Percentiles rank a stretch among this genome's conserved stretches.
These are phyloP conservation scores for Vitis hybrid DNA, from an alignment of 177 flowering plant species.

Conservation along the genomic window DNA sequence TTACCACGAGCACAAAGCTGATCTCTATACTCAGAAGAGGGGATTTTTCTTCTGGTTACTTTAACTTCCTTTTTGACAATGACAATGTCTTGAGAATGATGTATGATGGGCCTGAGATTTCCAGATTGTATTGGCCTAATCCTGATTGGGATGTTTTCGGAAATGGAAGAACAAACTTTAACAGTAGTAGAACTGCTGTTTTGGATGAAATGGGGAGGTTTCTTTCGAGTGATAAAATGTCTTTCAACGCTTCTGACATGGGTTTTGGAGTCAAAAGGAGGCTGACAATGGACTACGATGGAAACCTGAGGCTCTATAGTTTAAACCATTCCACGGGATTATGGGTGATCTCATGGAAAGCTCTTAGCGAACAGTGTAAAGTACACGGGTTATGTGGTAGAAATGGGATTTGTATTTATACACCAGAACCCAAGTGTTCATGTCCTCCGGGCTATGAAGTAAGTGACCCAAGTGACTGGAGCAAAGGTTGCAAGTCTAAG, in stretches of 20 bases:
- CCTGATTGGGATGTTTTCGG: slow-evolving; percentile 15
- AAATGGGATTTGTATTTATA: slow-evolving; percentile 51
- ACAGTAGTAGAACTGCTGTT: slow-evolving; percentile 44
- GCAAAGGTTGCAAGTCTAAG: slow-evolving; percentile 51
- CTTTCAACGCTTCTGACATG: slow-evolving; percentile 38
- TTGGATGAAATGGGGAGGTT: slow-evolving; percentile 50
- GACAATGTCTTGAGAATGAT: slow-evolving; percentile 44
- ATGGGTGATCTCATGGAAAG: slow-evolving; percentile 56
- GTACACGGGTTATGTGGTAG: slow-evolving; percentile 65
- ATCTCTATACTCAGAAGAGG: slow-evolving; percentile 28
- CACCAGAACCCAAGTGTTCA: slow-evolving; percentile 41
- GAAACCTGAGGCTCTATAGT: slow-evolving; percentile 63
- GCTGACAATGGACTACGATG: slow-evolving; percentile 56
- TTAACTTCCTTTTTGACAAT: slow-evolving; percentile 33
- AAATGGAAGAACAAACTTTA: slow-evolving; percentile 42
- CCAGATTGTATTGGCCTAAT: slow-evolving; percentile 55
- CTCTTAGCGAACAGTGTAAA: slow-evolving; percentile 30
- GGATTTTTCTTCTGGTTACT: slow-evolving; percentile 39
- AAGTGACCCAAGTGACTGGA: slow-evolving; percentile 46
- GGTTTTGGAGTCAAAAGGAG: slow-evolving; percentile 43
- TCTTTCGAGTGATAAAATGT: slow-evolving; percentile 40
- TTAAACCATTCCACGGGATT: slow-evolving; percentile 25
- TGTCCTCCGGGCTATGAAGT: slow-evolving; percentile 48
- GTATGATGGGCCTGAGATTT: slow-evolving; percentile 55
- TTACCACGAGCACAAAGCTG: slow-evolving; percentile 37